These are phyloP conservation scores for Amaranthus cruentus DNA, from an alignment of 148 eudicot genomes.

Conservation along the genomic window DNA sequence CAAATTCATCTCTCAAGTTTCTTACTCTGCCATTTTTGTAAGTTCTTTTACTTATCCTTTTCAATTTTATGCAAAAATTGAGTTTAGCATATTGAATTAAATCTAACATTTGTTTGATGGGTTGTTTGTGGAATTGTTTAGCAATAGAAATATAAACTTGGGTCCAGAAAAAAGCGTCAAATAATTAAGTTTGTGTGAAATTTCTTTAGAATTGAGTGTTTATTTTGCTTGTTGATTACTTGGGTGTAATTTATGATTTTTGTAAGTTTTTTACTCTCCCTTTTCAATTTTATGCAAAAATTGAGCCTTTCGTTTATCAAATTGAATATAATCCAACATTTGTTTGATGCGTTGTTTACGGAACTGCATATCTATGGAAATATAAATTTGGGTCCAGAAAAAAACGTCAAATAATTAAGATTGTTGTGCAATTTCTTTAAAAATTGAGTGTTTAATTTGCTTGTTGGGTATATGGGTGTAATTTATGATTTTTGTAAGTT, in stretches of 20 bases:
- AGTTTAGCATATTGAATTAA: neutral
- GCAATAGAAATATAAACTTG: neutral
- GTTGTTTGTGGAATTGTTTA: neutral
- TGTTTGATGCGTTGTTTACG: neutral
- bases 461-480: too few species aligned
- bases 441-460: too few species aligned
- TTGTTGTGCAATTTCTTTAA: too few species aligned
- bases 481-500: constrained; percentile 45
- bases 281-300: neutral
- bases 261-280: constrained; percentile 30
- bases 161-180: too few species aligned
- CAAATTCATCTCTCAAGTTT: constrained; percentile 70
- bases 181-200: too few species aligned
- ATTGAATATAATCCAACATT: neutral
- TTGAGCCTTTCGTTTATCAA: neutral
- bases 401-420: too few species aligned
- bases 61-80: neutral
- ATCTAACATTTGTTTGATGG: constrained; percentile 1
- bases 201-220: too few species aligned
- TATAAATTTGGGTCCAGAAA: too few species aligned
- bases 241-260: constrained; percentile 26
- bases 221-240: too few species aligned
- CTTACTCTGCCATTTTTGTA: constrained; percentile 70
- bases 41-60: constrained; percentile 12
- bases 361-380: neutral